Conservation (phyloP, 768 basidiomycete genomes). For the Leccinum incarnatum region DNA sequence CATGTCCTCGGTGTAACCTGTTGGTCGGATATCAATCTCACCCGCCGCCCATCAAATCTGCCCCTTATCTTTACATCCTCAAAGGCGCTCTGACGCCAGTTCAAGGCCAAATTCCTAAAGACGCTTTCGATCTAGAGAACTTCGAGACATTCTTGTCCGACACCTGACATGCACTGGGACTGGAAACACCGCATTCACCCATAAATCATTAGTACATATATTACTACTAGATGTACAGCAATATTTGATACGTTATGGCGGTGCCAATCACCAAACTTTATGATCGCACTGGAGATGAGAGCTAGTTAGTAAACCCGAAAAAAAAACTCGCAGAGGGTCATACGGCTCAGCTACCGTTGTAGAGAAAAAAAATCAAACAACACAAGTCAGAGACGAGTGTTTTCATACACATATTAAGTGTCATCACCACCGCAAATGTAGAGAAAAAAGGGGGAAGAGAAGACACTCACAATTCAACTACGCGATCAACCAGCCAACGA, state of each 20-base stretch:
- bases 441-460: constrained; percentile 2
- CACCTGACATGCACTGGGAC: constrained; percentile 5
- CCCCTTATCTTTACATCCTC: constrained; percentile 76
- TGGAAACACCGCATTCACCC: background rate
- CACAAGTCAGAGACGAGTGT: constrained; percentile 37
- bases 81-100: constrained; percentile 82
- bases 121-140: constrained; percentile 68
- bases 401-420: constrained; percentile 74
- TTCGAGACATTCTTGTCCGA: background rate
- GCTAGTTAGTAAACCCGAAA: constrained; percentile 17
- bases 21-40: constrained; percentile 68
- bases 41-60: constrained; percentile 73
- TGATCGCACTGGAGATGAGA: background rate
- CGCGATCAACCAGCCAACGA: background rate
- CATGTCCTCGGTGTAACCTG: constrained; percentile 49
- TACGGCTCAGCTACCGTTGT: constrained; percentile 83
- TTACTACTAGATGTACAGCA: background rate
- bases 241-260: background rate
- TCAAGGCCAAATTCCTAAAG: constrained; percentile 82
- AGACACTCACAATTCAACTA: constrained; percentile 17
- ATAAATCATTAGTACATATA: background rate
- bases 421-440: constrained; percentile 45
- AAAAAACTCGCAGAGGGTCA: constrained; percentile 3
- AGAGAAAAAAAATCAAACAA: constrained; percentile 56
- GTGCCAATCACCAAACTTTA: background rate